These are phyloP conservation scores for Eucalyptus regnans DNA, from an alignment of 345 rosid genomes.

Conservation along the genomic window DNA sequence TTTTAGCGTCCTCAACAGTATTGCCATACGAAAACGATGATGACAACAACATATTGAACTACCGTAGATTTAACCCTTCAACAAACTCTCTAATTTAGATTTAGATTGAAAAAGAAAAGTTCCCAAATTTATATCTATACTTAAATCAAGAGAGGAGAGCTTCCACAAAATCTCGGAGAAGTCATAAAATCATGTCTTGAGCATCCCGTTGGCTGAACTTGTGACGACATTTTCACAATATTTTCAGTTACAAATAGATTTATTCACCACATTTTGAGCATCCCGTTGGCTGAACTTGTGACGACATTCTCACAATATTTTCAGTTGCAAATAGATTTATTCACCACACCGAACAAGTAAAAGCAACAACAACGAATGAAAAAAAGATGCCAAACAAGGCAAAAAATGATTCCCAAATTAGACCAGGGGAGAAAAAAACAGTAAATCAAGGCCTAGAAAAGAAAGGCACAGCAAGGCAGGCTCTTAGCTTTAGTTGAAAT, in stretches of 20 bases:
- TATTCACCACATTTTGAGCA: not conserved
- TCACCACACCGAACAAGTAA: not conserved
- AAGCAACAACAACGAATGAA: not conserved
- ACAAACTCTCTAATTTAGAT: not conserved
- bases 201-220: not conserved
- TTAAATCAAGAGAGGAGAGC: not conserved
- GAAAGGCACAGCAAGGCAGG: not conserved
- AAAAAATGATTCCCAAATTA: not conserved
- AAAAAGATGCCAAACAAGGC: not conserved
- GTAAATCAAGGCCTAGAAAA: not conserved
- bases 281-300: not conserved
- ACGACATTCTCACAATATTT: no score
- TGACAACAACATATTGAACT: fast-evolving
- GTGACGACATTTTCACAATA: not conserved
- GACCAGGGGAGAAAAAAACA: not conserved
- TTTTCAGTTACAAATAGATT: no score
- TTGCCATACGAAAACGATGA: fast-evolving
- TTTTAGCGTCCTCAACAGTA: no score
- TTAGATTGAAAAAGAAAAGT: not conserved
- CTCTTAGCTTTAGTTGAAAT: not conserved
- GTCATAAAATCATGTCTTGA: no score
- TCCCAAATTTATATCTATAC: not conserved
- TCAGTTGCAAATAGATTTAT: not conserved
- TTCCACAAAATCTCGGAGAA: not conserved
- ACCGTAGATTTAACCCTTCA: no score